These are phyloP conservation scores for Pseudogymnoascus sp. DNA, from an alignment of 2,329 filamentous ascomycete species.

Conservation along the genomic window DNA sequence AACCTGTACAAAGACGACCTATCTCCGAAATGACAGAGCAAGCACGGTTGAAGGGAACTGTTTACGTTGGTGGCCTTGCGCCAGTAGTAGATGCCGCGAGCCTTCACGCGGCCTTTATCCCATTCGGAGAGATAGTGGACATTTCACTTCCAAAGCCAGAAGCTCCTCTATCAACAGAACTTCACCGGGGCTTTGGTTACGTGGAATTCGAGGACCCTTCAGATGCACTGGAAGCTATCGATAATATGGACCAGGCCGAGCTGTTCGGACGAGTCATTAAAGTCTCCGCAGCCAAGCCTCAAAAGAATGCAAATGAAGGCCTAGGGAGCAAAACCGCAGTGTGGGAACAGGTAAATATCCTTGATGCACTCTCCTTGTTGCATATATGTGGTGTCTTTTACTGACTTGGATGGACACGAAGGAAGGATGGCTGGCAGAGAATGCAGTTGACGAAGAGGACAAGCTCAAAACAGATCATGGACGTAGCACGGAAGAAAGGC, in stretches of 20 bases:
- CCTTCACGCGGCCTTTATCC: conserved; percentile 85
- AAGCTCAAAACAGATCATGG: conserved; percentile 50
- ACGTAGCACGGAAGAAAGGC: conserved; percentile 43
- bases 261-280: conserved; percentile 88
- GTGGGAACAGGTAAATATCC: conserved; percentile 78
- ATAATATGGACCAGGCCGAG: conserved; percentile 98
- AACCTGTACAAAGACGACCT: conserved; percentile 1
- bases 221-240: conserved; percentile 89
- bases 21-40: conserved; percentile 64
- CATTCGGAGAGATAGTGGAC: conserved; percentile 92
- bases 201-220: conserved; percentile 82
- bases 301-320: conserved; percentile 80
- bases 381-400: background rate
- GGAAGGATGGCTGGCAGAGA: conserved; percentile 89
- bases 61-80: conserved; percentile 86
- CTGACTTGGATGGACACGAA: conserved; percentile 33
- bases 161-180: conserved; percentile 64
- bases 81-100: conserved; percentile 65
- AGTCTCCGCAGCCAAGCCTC: conserved; percentile 83
- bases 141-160: conserved; percentile 86
- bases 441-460: conserved; percentile 79
- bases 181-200: conserved; percentile 90
- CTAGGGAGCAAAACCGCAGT: conserved; percentile 88
- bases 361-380: conserved; percentile 7
- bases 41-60: conserved; percentile 76